A percentile compares a stretch with the other conserved stretches of the same genome.
phyloP scores from a whole-genome alignment of 495 filamentous ascomycete species.

The Lindgomyces ingoldianus region DNA sequence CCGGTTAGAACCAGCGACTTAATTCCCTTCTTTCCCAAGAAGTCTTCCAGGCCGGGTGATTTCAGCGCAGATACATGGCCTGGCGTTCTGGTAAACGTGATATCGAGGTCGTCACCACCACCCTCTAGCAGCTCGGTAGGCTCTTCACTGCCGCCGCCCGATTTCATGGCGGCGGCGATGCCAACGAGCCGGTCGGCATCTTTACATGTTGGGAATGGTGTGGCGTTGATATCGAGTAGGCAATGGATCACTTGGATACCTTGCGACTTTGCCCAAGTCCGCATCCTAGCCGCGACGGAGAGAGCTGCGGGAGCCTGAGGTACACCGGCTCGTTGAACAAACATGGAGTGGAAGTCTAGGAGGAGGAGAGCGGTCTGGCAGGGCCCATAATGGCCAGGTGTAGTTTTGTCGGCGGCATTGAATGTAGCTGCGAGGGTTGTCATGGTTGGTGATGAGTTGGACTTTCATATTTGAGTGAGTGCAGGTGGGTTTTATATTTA shows the following conservation, averaged over 20 bases:
- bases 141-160: conserved; percentile 35
- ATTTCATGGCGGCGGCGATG: conserved; percentile 15
- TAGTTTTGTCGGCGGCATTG: conserved; percentile 23
- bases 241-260: conserved; percentile 43
- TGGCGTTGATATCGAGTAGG: conserved; percentile 35
- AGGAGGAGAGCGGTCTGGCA: conserved; percentile 45
- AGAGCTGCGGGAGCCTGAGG: conserved; percentile 27
- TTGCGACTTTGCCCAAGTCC: conserved; percentile 39
- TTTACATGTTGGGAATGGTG: conserved; percentile 41
- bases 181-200: conserved; percentile 12
- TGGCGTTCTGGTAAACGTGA: conserved; percentile 36
- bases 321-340: conserved; percentile 24
- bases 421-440: conserved; percentile 16
- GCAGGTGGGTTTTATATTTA: no score
- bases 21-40: conserved; percentile 37
- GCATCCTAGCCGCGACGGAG: conserved; percentile 32
- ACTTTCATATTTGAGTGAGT: no score
- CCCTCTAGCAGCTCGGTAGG: conserved; percentile 25
- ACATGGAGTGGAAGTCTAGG: conserved; percentile 43
- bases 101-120: conserved; percentile 24
- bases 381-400: conserved; percentile 39
- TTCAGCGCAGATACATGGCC: conserved; percentile 43
- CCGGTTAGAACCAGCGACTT: conserved; percentile 40
- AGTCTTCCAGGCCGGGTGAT: conserved; percentile 38
- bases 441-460: no score